A percentile compares a stretch with the other conserved stretches of the same genome.
phyloP scores from a whole-genome alignment of 208 protist genomes.

The Trypanosoma melophagium region DNA sequence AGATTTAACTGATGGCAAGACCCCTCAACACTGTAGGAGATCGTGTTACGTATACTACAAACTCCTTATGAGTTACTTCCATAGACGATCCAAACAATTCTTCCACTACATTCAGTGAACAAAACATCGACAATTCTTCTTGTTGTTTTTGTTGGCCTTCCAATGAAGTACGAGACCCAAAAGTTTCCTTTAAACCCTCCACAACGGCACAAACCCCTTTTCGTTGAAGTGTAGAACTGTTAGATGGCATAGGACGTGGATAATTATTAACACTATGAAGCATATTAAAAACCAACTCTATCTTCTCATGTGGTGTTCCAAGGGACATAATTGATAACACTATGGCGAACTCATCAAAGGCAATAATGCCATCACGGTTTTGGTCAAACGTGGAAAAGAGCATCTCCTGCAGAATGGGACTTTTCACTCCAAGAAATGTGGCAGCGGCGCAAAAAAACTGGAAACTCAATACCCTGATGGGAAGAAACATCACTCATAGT shows the following conservation, averaged over 20 bases:
- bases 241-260: background rate
- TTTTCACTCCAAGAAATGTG: slow-evolving; percentile 11
- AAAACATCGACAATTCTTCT: background rate
- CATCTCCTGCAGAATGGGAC: slow-evolving; percentile 10
- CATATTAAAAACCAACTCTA: slow-evolving; percentile 13
- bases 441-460: slow-evolving; percentile 6
- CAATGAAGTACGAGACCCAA: background rate
- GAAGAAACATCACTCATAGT: background rate
- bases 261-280: slow-evolving; percentile 4
- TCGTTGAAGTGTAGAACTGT: slow-evolving; percentile 1
- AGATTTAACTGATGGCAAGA: slow-evolving; percentile 1
- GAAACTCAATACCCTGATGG: slow-evolving; percentile 5
- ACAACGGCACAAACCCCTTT: slow-evolving; percentile 4
- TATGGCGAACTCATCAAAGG: slow-evolving; percentile 6
- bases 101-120: background rate
- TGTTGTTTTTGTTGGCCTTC: background rate
- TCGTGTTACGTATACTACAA: background rate
- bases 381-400: slow-evolving; percentile 14
- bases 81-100: slow-evolving; percentile 4
- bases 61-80: slow-evolving; percentile 6
- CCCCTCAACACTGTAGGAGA: slow-evolving; percentile 3
- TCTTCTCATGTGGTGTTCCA: slow-evolving; percentile 9
- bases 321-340: slow-evolving; percentile 10
- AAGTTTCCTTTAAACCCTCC: background rate
- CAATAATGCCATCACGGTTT: slow-evolving; percentile 7